These are phyloP conservation scores for Gossypium trilobum DNA, from an alignment of 441 rosid genomes.

Conservation along the genomic window DNA sequence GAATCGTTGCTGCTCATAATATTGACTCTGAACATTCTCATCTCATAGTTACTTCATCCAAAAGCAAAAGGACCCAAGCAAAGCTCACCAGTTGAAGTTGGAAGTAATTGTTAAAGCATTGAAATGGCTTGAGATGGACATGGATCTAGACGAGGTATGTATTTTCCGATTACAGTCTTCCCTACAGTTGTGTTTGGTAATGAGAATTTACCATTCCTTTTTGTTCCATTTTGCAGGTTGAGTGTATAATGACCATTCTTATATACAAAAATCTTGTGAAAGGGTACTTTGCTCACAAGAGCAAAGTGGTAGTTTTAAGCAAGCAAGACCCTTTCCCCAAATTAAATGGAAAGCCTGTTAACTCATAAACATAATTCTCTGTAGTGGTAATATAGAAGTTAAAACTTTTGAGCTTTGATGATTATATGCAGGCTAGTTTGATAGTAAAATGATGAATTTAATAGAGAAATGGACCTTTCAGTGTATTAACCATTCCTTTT, in stretches of 20 bases:
- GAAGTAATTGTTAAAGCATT: constrained; percentile 78
- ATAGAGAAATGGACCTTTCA: not conserved
- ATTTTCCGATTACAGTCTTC: not conserved
- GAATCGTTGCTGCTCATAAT: not conserved
- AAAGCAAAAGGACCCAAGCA: constrained; percentile 70
- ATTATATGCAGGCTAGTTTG: not conserved
- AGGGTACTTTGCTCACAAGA: constrained; percentile 86
- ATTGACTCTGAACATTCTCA: not conserved
- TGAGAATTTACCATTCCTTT: not conserved
- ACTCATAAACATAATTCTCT: constrained; percentile 29
- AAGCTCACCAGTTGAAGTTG: constrained; percentile 89
- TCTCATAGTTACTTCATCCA: constrained; percentile 66
- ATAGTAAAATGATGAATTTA: not conserved
- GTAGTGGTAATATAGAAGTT: not conserved
- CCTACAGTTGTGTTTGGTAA: not conserved
- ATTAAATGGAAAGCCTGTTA: constrained; percentile 65
- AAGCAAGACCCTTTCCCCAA: constrained; percentile 91
- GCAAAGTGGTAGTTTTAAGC: constrained; percentile 88
- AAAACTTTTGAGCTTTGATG: not conserved
- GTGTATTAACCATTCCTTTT: not conserved
- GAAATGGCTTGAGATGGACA: constrained; percentile 85
- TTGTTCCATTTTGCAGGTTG: constrained; percentile 46
- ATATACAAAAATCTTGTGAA: constrained; percentile 81
- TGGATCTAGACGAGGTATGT: constrained; percentile 89
- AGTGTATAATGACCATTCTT: constrained; percentile 75